Evolutionary conservation across 2,329 filamentous ascomycete genomes (phyloP), one percentile per base, ranked within the genome.

Genomic region (Bipolaris gigantea): DNA sequence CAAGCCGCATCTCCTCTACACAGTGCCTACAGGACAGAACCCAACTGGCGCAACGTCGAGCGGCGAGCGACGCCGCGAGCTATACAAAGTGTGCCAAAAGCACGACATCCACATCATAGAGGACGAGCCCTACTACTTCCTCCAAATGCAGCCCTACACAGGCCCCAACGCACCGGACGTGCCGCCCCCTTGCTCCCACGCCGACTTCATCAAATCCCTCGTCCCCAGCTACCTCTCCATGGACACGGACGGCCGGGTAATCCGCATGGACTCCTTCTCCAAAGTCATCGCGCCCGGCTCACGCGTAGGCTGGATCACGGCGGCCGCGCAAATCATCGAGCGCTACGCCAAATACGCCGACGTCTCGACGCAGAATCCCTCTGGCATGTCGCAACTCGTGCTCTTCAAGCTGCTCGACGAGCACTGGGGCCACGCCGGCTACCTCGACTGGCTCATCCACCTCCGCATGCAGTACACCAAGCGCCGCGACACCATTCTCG

Each of bases 41-140:
- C 92, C 92, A 0, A 96, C 92, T 0, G 92, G 92, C 8, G 87
- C 91, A 10, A 96, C 92, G 3, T 89, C 93, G 73, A 81, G 86
- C 36, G 72, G 76, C 4, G 79, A 85, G 69, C 81, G 92, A 52
- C 81, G 92, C 48, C 80, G 81, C 60, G 88, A 85, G 19, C 81
- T 96, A 41, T 96, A 96, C 75, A 80, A 80, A 33, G 82, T 96
- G 13, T 89, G 88, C 30, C 87, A 88, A 71, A 91, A 90, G 76
- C 90, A 96, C 74, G 89, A 96, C 69, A 69, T 96, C 36, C 89
- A 85, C 77, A 92, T 97, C 69, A 78, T 96, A 63, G 92, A 97
- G 77, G 92, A 96, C 71, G 92, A 96, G 72, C 92, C 92, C 1
- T 96, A 96, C 77, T 96, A 95, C 76, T 96, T 93, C 77, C 81